Base-by-base conservation (phyloP, 192 early-diverging fungal genomes). In the Umbelopsis vinacea region DNA sequence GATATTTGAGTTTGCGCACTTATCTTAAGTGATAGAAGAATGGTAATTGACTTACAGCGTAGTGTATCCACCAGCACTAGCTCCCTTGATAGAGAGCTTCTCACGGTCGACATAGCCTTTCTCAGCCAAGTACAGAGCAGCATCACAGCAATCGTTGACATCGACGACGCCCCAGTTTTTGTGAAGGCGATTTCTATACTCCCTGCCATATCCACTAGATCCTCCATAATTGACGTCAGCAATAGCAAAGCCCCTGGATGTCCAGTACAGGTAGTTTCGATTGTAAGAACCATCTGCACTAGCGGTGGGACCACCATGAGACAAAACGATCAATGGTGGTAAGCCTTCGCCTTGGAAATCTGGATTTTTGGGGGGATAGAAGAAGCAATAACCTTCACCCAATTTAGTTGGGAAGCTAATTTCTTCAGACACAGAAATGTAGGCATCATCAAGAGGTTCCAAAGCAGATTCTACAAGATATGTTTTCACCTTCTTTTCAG, bases 211-310 rank as follows among this genome's bases (percentile, higher is more conserved):
- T 22, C 87, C 89, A 2, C 87, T 86, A 1, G 90, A 91, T 2
- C 93, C 93, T 53, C 93, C 92, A 69, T 94, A 94, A 77, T 94
- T 92, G 71, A 92, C 86, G 60, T 93, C 86, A 5, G 83, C 87
- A 35, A 90, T 81, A 0, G 87, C 93, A 67, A 91, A 90, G 2
- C 92, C 93, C 38, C 93, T 89, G 15, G 89, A 87, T 2, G 92
- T 93, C 85, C 90, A 94, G 81, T 85, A 94, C 74, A 89, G 87
- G 66, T 92, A 84, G 33, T 63, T 72, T 57, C 75, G 81, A 66
- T 77, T 76, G 52, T 88, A 81, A 38, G 81, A 73, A 2, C 83
- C 73, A 35, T 55, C 33, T 0, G 78, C 76, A 0, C 79, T 74
- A 0, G 70, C 26, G 4, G 91, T 93, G 8, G 93, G 93, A 2